These are phyloP conservation scores for Phialemonium atrogriseum DNA, from an alignment of 2,329 filamentous ascomycete species.

Conservation along the genomic window DNA sequence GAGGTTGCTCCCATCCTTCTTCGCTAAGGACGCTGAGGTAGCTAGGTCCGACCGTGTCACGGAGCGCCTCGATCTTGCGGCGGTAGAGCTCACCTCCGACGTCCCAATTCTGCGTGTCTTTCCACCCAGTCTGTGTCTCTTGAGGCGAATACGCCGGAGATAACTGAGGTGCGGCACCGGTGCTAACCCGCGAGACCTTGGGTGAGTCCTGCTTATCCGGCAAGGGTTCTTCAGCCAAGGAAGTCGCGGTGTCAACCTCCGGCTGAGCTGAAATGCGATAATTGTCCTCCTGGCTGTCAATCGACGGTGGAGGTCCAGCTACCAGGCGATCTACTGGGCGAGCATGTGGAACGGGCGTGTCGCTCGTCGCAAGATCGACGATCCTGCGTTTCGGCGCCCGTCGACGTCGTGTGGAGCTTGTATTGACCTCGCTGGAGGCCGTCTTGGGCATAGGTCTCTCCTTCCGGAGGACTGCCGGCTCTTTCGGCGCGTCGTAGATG, in stretches of 20 bases:
- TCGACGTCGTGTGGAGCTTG: constrained; percentile 50
- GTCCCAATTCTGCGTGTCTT: constrained; percentile 50
- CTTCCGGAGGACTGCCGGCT: constrained; percentile 48
- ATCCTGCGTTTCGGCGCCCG: constrained; percentile 55
- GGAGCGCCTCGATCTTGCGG: constrained; percentile 78
- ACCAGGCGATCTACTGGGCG: constrained; percentile 19
- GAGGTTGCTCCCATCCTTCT: constrained; percentile 51
- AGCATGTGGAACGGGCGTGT: constrained; percentile 20
- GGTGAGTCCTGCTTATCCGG: constrained; percentile 17
- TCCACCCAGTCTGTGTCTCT: constrained; percentile 25
- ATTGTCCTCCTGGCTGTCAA: constrained; percentile 19
- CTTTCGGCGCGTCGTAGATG: constrained; percentile 41
- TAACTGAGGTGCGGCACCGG: constrained; percentile 24
- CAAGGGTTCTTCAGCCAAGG: constrained; percentile 23
- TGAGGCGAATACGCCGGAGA: constrained; percentile 22
- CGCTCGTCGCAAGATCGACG: constrained; percentile 53
- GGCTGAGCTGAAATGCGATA: constrained; percentile 37
- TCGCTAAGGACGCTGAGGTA: constrained; percentile 85
- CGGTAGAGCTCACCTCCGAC: constrained; percentile 70
- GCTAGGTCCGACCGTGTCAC: constrained; percentile 75
- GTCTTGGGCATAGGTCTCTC: constrained; percentile 45
- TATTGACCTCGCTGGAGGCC: constrained; percentile 49
- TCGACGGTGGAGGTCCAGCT: not conserved
- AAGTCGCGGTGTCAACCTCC: constrained; percentile 26
- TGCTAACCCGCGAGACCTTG: constrained; percentile 30